Conservation (phyloP, 2,329 filamentous ascomycete genomes). For the Colletotrichum chlorophyti region DNA sequence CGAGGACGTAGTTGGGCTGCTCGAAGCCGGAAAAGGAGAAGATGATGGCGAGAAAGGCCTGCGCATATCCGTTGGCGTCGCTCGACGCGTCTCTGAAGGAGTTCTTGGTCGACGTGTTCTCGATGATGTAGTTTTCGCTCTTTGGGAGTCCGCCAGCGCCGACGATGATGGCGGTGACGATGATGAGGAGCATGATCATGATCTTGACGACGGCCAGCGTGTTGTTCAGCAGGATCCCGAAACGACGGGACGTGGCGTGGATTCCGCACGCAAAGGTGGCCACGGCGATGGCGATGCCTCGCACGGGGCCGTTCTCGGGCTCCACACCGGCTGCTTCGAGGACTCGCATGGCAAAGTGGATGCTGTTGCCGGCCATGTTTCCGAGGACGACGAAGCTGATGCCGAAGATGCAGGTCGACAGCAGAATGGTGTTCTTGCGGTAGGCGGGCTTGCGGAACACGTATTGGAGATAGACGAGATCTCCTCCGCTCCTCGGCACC, state of each 20-base stretch:
- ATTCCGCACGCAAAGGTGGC: conserved; percentile 53
- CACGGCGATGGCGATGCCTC: conserved; percentile 54
- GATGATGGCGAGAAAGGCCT: conserved; percentile 52
- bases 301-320: conserved; percentile 41
- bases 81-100: conserved; percentile 34
- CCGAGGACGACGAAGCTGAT: conserved; percentile 52
- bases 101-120: conserved; percentile 35
- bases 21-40: conserved; percentile 46
- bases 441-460: conserved; percentile 47
- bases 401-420: conserved; percentile 52
- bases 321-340: conserved; percentile 42
- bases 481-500: conserved; percentile 1
- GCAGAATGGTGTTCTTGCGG: conserved; percentile 40
- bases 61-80: conserved; percentile 40
- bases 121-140: conserved; percentile 33
- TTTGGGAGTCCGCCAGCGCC: conserved; percentile 34
- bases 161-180: conserved; percentile 41
- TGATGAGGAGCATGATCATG: conserved; percentile 52
- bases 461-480: conserved; percentile 46
- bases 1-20: conserved; percentile 45
- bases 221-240: conserved; percentile 59
- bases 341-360: conserved; percentile 51
- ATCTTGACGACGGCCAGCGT: conserved; percentile 57
- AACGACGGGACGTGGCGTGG: conserved; percentile 54
- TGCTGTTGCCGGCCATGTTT: conserved; percentile 56